These are phyloP conservation scores for Cadophora luteo-olivacea DNA, from an alignment of 2,329 filamentous ascomycete species.

Conservation along the genomic window DNA sequence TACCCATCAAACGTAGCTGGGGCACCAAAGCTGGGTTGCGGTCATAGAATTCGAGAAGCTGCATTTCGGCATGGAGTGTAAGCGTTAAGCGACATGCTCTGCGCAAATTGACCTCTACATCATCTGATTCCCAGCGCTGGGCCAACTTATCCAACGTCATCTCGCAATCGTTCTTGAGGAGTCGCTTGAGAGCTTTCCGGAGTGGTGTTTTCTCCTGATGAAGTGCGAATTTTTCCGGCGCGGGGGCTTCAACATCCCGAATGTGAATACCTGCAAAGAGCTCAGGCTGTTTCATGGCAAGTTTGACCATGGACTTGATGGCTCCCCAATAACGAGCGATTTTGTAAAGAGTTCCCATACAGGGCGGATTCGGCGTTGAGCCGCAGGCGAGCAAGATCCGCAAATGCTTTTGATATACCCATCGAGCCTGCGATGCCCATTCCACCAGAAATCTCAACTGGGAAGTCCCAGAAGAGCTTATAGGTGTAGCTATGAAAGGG, in stretches of 20 bases:
- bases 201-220: constrained; percentile 14
- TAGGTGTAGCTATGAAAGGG: constrained; percentile 12
- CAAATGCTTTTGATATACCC: constrained; percentile 16
- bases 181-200: constrained; percentile 15
- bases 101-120: constrained; percentile 14
- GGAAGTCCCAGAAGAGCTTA: constrained; percentile 7
- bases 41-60: constrained; percentile 16
- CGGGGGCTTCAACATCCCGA: constrained; percentile 12
- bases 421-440: constrained; percentile 18
- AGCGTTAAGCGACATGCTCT: constrained; percentile 16
- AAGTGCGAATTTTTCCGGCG: constrained; percentile 14
- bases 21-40: constrained; percentile 15
- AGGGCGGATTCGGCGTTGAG: constrained; percentile 15
- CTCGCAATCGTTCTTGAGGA: constrained; percentile 16
- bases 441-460: constrained; percentile 10
- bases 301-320: constrained; percentile 18
- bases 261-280: constrained; percentile 16
- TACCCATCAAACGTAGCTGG: constrained; percentile 17
- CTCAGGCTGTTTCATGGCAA: constrained; percentile 15
- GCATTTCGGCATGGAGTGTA: constrained; percentile 17
- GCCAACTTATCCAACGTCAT: constrained; percentile 16
- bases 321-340: constrained; percentile 15
- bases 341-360: constrained; percentile 17
- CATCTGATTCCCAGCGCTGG: constrained; percentile 14
- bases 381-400: constrained; percentile 10